These are phyloP conservation scores for Schizonepeta tenuifolia DNA, from an alignment of 257 asterid species.

Conservation along the genomic window DNA sequence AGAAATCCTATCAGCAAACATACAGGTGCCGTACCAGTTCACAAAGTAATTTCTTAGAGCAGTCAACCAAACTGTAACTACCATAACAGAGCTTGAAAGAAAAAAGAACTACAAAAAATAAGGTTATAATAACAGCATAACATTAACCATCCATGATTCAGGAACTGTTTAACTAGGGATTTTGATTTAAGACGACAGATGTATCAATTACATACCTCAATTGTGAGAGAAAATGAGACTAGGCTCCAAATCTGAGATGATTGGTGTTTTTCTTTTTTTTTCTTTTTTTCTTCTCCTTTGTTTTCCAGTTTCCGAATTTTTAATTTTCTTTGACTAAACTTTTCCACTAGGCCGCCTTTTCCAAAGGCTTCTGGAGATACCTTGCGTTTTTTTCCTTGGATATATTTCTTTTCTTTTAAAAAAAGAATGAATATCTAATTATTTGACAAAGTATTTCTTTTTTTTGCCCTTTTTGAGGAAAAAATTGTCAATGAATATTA, in stretches of 20 bases:
- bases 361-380: slow-evolving; percentile 23
- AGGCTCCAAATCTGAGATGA: slow-evolving; percentile 24
- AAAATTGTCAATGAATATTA: no score
- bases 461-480: no score
- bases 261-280: neutral
- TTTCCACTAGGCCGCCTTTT: neutral
- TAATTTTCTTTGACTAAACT: slow-evolving; percentile 16
- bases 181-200: slow-evolving; percentile 5
- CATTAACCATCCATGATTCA: neutral
- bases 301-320: neutral
- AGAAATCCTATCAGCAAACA: neutral
- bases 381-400: neutral
- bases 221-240: slow-evolving; percentile 7
- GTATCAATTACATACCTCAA: slow-evolving; percentile 31
- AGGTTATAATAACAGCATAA: neutral
- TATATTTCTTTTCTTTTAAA: neutral
- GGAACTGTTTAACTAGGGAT: neutral
- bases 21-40: neutral
- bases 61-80: neutral
- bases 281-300: neutral
- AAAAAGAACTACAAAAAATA: neutral
- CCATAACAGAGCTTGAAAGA: neutral
- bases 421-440: no score
- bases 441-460: no score
- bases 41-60: slow-evolving; percentile 13